Percentiles rank a stretch among this genome's conserved stretches.
phyloP scores from a whole-genome alignment of 2,329 filamentous ascomycete genomes.

The Hymenotorrendiella dingleyae region DNA sequence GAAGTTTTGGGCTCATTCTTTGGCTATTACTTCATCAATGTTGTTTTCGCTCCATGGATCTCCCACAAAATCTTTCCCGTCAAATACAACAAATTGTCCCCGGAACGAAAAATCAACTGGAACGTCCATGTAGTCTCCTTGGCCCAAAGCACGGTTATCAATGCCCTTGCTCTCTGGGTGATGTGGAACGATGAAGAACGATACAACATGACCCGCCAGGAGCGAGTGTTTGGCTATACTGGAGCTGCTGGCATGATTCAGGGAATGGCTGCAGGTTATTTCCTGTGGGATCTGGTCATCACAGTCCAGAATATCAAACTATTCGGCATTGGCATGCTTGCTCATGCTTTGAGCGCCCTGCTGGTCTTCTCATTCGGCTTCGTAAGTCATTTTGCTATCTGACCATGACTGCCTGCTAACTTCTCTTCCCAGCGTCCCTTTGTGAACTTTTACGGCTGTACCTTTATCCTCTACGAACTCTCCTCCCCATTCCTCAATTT shows the following conservation, averaged over 20 bases:
- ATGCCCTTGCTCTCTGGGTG: conserved; percentile 65
- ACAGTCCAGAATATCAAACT: conserved; percentile 62
- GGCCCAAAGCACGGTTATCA: conserved; percentile 69
- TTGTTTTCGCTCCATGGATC: conserved; percentile 59
- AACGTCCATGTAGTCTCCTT: conserved; percentile 83
- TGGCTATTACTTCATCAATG: conserved; percentile 64
- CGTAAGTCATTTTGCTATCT: conserved; percentile 45
- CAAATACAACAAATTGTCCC: conserved; percentile 56
- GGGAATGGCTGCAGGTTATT: conserved; percentile 73
- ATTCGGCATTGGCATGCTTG: conserved; percentile 55
- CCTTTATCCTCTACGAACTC: conserved; percentile 83
- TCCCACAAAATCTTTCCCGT: conserved; percentile 57
- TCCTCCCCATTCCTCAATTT: conserved; percentile 81
- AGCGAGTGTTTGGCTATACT: conserved; percentile 73
- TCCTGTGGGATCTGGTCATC: conserved; percentile 74
- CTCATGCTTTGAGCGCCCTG: conserved; percentile 69
- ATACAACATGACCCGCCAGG: conserved; percentile 56
- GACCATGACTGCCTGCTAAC: conserved; percentile 8
- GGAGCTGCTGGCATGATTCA: conserved; percentile 67
- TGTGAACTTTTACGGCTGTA: conserved; percentile 73
- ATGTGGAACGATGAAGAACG: conserved; percentile 65
- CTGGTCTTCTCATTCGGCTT: conserved; percentile 73
- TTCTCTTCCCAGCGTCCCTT: conserved; percentile 60
- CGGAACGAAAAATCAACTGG: conserved; percentile 68
- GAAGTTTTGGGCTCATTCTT: conserved; percentile 62